Base-by-base conservation (phyloP, 352 stramenopile genomes). In the Phytophthora pluvialis region DNA sequence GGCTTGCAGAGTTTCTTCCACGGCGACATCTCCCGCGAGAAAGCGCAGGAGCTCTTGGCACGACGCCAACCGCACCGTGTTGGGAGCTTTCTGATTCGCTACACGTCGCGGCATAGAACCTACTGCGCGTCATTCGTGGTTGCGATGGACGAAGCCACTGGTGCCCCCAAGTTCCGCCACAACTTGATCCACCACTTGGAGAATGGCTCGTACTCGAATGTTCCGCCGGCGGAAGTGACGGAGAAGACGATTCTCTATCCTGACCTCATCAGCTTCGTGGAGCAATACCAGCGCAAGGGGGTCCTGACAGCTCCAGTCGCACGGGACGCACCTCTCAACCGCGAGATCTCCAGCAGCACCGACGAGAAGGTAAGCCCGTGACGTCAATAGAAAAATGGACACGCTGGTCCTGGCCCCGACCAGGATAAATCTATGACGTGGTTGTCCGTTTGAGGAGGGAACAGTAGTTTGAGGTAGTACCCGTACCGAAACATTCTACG, bases 1-100 rank as follows among this genome's bases (percentile, higher is more conserved):
- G 84, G 84, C 1, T 68, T 93, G 47, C 80, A 86, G 61, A 89
- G 78, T 26, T 93, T 93, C 67, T 93, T 86, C 72, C 84, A 93
- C 42, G 84, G 84, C 8, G 81, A 89, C 26, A 90, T 93, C 25
- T 75, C 83, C 1, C 84, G 84, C 12, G 77, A 80, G 15, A 70
- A 60, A 16, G 66, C 82, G 1, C 77, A 91, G 35, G 52, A 76
- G 35, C 67, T 93, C 47, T 48, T 93, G 28, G 7, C 64, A 15
- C 54, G 60, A 12, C 60, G 66, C 25, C 60, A 66, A 48, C 66
- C 60, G 16, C 56, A 67, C n/a, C 74, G 70, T 3, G 32, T 57
- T 1, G 84, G 84, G 12, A 85, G 73, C 49, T 93, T 93, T 56
- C 70, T 93, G 10, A 93, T 93, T 44, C 80, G 84, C n/a, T 93